A percentile compares a stretch with the other conserved stretches of the same genome.
phyloP scores from a whole-genome alignment of 768 basidiomycete genomes.

The Rhodosporidiobolus odoratus region DNA sequence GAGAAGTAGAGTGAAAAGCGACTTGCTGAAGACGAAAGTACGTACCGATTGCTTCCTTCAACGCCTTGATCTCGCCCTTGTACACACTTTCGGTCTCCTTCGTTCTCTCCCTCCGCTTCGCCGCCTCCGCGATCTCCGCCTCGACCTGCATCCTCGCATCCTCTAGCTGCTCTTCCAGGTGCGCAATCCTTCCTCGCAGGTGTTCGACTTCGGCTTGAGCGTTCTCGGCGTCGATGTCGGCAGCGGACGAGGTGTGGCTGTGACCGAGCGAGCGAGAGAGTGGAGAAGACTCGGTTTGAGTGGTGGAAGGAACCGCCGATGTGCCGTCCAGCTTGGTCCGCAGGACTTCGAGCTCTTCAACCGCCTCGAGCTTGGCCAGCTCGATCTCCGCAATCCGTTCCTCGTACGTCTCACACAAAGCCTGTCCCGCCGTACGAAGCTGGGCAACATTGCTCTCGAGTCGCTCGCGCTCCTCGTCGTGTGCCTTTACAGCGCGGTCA shows the following conservation, averaged over 20 bases:
- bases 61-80: conserved; percentile 62
- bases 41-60: conserved; percentile 63
- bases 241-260: conserved; percentile 52
- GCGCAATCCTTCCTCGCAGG: conserved; percentile 66
- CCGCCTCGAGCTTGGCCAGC: conserved; percentile 54
- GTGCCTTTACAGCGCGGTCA: conserved; percentile 50
- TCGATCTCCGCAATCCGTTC: conserved; percentile 71
- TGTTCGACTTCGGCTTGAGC: conserved; percentile 85
- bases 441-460: conserved; percentile 71
- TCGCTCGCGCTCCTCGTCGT: conserved; percentile 61
- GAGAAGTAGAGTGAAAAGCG: rapidly evolving
- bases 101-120: conserved; percentile 38
- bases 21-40: neutral
- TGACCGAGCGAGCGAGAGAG: neutral
- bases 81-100: conserved; percentile 53
- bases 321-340: conserved; percentile 47
- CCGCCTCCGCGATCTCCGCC: conserved; percentile 53
- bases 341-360: too few species aligned
- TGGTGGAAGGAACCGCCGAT: neutral
- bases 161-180: conserved; percentile 78
- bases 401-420: conserved; percentile 90
- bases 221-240: conserved; percentile 90
- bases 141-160: conserved; percentile 63
- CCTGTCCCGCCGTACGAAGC: conserved; percentile 80
- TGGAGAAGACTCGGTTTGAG: neutral